phyloP scores from a whole-genome alignment of 305 asterid species.

The Caryopteris hybrid region DNA sequence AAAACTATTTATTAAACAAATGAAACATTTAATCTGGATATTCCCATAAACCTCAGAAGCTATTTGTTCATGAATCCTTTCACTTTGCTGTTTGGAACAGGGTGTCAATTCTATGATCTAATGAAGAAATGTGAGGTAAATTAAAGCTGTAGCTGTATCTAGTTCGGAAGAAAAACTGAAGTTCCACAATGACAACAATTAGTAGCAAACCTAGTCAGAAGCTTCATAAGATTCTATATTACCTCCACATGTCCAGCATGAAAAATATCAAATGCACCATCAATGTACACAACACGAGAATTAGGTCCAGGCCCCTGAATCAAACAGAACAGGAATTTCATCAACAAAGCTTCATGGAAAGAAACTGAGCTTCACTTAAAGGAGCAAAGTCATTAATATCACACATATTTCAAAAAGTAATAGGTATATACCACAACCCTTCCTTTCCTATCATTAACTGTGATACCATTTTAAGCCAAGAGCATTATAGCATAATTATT shows the following conservation, averaged over 20 bases:
- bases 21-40: not conserved
- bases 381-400: not conserved
- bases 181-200: not conserved
- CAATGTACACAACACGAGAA: slow-evolving; percentile 89
- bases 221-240: slow-evolving; percentile 20
- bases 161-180: not conserved
- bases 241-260: slow-evolving; percentile 99
- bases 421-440: not conserved
- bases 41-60: not conserved
- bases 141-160: not conserved
- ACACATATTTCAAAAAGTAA: not conserved
- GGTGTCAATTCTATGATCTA: not conserved
- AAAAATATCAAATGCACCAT: slow-evolving; percentile 93
- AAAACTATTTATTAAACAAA: not conserved
- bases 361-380: slow-evolving; percentile 1
- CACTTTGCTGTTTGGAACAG: not conserved
- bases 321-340: slow-evolving; percentile 19
- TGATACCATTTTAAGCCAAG: not conserved
- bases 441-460: not conserved
- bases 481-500: slow-evolving; percentile 5
- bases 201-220: not conserved
- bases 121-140: not conserved
- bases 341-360: not conserved
- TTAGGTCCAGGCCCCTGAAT: slow-evolving; percentile 87
- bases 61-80: not conserved